phyloP scores from a whole-genome alignment of 371 early-diverging fungal genomes.

The Mucor mucedo region DNA sequence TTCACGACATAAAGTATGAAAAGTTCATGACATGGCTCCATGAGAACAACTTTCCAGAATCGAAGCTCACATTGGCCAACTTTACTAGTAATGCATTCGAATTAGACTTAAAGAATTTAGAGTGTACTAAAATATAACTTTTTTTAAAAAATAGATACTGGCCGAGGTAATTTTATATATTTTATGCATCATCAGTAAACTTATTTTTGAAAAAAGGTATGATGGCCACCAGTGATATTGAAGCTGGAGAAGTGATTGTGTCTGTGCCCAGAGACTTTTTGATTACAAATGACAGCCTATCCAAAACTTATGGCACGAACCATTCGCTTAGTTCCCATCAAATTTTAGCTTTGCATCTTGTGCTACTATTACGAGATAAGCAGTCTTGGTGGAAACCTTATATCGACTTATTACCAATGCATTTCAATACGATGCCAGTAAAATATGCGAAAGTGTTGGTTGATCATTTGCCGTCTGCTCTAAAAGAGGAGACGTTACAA shows the following conservation, averaged over 20 bases:
- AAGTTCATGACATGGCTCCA: slow-evolving; percentile 58
- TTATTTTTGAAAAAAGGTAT: slow-evolving; percentile 34
- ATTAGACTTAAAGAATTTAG: neutral
- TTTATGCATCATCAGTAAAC: neutral
- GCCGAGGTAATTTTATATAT: slow-evolving; percentile 45
- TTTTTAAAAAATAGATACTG: slow-evolving; percentile 48
- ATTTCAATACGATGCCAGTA: slow-evolving; percentile 68
- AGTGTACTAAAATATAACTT: slow-evolving; percentile 5
- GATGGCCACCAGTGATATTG: slow-evolving; percentile 67
- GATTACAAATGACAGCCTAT: slow-evolving; percentile 49
- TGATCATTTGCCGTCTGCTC: slow-evolving; percentile 48
- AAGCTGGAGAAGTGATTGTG: slow-evolving; percentile 64
- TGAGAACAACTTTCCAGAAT: slow-evolving; percentile 54
- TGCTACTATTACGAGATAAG: slow-evolving; percentile 42
- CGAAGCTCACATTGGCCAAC: slow-evolving; percentile 61
- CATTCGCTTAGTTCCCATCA: slow-evolving; percentile 55
- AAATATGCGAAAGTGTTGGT: slow-evolving; percentile 47
- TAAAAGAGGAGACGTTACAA: slow-evolving; percentile 49
- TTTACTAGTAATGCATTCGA: slow-evolving; percentile 49
- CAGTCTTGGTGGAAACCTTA: slow-evolving; percentile 64
- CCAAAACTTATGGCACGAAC: slow-evolving; percentile 33
- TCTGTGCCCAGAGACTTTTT: slow-evolving; percentile 59
- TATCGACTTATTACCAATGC: slow-evolving; percentile 54
- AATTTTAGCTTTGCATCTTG: slow-evolving; percentile 57
- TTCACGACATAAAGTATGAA: slow-evolving; percentile 55